Evolutionary conservation across 768 basidiomycete species (phyloP).

Genomic region (Lactarius indigo): DNA sequence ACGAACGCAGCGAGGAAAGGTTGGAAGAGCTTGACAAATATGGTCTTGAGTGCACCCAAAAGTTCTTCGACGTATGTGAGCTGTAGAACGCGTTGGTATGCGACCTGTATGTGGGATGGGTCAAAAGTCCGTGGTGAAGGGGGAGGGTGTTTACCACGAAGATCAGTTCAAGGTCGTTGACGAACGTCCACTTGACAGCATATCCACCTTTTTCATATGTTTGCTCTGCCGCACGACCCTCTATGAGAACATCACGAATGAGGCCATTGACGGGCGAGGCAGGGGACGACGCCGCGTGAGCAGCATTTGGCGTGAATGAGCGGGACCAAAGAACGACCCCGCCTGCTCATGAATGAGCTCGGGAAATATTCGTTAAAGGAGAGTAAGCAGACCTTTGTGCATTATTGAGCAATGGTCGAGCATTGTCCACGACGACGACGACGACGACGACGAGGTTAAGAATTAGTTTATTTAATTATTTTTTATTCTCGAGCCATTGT

Average conservation of each 20-base stretch:
- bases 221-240: constrained; percentile 77
- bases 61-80: constrained; percentile 92
- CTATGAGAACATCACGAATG: constrained; percentile 87
- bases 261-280: constrained; percentile 85
- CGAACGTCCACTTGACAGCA: constrained; percentile 90
- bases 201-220: constrained; percentile 94
- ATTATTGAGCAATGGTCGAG: constrained; percentile 95
- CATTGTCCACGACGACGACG: constrained; percentile 47
- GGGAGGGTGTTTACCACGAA: constrained; percentile 64
- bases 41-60: constrained; percentile 68
- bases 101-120: constrained; percentile 54
- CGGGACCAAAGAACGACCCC: constrained; percentile 93
- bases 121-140: not conserved
- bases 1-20: constrained; percentile 82
- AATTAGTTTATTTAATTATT: constrained; percentile 17
- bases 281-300: constrained; percentile 61
- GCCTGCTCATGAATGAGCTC: constrained; percentile 43
- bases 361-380: not conserved
- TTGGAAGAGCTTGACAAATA: constrained; percentile 85
- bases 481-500: constrained; percentile 68
- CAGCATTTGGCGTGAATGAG: constrained; percentile 88
- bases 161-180: constrained; percentile 93
- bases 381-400: constrained; percentile 63
- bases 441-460: not conserved
- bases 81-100: constrained; percentile 94